Base-by-base conservation (phyloP, 441 rosid genomes). In the Croton laevigatus region DNA sequence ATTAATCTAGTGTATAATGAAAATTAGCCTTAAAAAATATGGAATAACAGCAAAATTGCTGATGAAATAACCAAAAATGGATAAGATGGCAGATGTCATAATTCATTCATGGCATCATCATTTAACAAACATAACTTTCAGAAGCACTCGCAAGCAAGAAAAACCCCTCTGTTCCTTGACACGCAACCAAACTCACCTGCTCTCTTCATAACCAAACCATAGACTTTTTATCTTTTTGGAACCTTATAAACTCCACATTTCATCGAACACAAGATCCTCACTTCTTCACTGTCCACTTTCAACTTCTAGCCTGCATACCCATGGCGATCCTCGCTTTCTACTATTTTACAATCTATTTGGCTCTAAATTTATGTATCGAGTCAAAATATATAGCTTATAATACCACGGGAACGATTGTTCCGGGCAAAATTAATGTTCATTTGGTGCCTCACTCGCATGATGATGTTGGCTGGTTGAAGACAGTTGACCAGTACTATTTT, bases 381-480 rank as follows among this genome's bases (percentile, higher is more conserved):
- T 85, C 96, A 38, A 82, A 76, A 82, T 89, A 78, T 81, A 86
- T 83, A 81, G 83, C 79, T 59, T 94, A 91, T 77, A 88, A 91
- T 81, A 94, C 98, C 66, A 79, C 96, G 3, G 85, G 84, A 48
- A 70, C 85, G n/a, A 78, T 88, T 4, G 91, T 85, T 69, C 85
- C 89, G 0, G 88, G 85, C 61, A 94, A 94, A 75, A 81, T 94
- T 68, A 94, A 94, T 59, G 98, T 91, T 70, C 98, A 94, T 78
- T 76, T 94, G 80, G 98, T 94, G 64, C 87, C 95, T 76, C 98
- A 94, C 78, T 76, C 96, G 14, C 98, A 94, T 72, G 98, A 88
- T 60, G 98, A 94, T 63, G 98, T 93, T 71, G 98, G 98, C 66
- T 91, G 98, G 98, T 86, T 93, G 75, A 93, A 93, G 81, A 93